Evolutionary conservation across 108 stramenopile species (phyloP).

Genomic region (Schizochytrium sp.): DNA sequence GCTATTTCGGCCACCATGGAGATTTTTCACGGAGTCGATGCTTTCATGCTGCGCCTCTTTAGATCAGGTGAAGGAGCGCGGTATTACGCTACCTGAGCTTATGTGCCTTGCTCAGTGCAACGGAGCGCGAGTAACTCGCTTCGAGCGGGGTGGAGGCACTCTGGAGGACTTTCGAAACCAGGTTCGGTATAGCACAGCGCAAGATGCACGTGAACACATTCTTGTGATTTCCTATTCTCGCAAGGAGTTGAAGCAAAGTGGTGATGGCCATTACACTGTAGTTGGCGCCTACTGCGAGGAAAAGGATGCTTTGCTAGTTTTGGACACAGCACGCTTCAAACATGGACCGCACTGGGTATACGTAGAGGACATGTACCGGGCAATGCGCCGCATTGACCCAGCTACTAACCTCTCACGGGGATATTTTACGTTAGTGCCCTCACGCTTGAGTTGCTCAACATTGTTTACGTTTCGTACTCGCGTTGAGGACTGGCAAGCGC

Average conservation of each 20-base stretch:
- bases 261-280: slow-evolving; percentile 93
- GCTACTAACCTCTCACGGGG: slow-evolving; percentile 85
- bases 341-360: slow-evolving; percentile 93
- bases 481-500: neutral
- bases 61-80: slow-evolving; percentile 66
- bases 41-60: slow-evolving; percentile 84
- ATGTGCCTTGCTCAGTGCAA: slow-evolving; percentile 73
- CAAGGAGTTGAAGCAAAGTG: slow-evolving; percentile 82
- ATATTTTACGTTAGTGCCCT: slow-evolving; percentile 80
- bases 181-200: neutral
- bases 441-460: neutral
- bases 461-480: slow-evolving; percentile 15
- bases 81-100: slow-evolving; percentile 67
- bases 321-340: slow-evolving; percentile 98
- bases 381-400: slow-evolving; percentile 83
- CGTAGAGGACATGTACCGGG: slow-evolving; percentile 75
- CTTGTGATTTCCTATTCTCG: slow-evolving; percentile 81
- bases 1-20: slow-evolving; percentile 94
- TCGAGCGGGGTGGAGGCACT: neutral
- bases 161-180: slow-evolving; percentile 9
- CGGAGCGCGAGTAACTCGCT: slow-evolving; percentile 16
- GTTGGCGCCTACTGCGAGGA: slow-evolving; percentile 84
- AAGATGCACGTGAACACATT: slow-evolving; percentile 61
- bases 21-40: slow-evolving; percentile 82
- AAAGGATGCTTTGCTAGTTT: slow-evolving; percentile 86